Conservation (phyloP, 345 rosid genomes). For the Eucalyptus regnans region DNA sequence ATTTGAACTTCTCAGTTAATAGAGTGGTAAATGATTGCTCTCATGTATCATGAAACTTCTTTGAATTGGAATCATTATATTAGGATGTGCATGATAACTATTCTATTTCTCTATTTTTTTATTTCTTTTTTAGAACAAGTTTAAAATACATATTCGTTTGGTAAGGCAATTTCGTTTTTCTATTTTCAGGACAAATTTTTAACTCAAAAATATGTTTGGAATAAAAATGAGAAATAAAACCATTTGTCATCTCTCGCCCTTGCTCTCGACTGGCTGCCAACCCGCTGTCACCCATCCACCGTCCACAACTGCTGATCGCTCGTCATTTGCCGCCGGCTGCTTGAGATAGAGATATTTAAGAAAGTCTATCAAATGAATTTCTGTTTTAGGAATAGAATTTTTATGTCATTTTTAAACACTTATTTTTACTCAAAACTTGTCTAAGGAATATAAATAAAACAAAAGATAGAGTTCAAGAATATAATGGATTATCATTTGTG, state of each 20-base stretch:
- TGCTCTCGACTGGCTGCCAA: fast-evolving
- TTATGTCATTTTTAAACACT: fast-evolving
- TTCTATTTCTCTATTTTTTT: fast-evolving
- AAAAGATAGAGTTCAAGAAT: fast-evolving
- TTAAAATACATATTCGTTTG: too few relatives aligned
- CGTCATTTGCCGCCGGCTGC: fast-evolving
- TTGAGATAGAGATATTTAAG: too few relatives aligned
- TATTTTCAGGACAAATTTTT: fast-evolving
- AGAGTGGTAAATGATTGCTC: too few relatives aligned
- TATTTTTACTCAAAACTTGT: fast-evolving
- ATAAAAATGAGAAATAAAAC: neutral
- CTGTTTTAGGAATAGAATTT: fast-evolving
- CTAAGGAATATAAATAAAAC: too few relatives aligned
- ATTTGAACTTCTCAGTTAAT: fast-evolving
- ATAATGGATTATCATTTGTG: too few relatives aligned
- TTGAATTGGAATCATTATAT: too few relatives aligned
- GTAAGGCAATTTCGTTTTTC: too few relatives aligned
- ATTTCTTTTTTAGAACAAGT: fast-evolving
- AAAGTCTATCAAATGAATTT: too few relatives aligned
- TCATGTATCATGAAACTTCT: too few relatives aligned
- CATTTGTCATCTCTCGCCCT: neutral
- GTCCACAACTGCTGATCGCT: fast-evolving
- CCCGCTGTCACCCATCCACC: fast-evolving
- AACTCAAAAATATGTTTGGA: too few relatives aligned
- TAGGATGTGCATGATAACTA: too few relatives aligned